Conservation (phyloP, 1,284 basidiomycete species). For the Xerocomus nothofagi region DNA sequence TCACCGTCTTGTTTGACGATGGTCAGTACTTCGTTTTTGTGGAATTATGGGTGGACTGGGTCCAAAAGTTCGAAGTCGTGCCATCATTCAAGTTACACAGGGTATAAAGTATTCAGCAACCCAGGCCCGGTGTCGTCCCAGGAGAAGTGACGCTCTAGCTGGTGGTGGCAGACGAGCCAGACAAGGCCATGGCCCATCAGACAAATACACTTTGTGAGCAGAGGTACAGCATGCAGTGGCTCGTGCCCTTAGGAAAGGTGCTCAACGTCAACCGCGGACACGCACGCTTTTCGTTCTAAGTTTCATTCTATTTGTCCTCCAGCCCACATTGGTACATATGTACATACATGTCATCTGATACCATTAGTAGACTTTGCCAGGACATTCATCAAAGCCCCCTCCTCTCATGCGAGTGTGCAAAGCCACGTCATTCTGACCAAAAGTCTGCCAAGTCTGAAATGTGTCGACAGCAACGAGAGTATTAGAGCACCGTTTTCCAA, state of each 20-base stretch:
- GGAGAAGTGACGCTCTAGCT: conserved; percentile 31
- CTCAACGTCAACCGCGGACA: too few species aligned
- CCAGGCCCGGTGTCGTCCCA: conserved; percentile 32
- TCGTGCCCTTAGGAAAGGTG: too few species aligned
- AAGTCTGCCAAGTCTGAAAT: conserved; percentile 3
- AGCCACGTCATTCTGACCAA: conserved; percentile 6
- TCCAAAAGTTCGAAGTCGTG: conserved; percentile 66
- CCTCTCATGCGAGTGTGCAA: neutral
- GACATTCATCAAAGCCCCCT: too few species aligned
- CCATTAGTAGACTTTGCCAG: too few species aligned
- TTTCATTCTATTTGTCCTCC: too few species aligned
- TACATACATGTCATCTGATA: too few species aligned
- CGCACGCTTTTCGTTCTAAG: too few species aligned
- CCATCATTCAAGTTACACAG: too few species aligned
- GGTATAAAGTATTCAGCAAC: conserved; percentile 40
- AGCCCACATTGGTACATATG: neutral
- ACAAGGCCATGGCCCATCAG: conserved; percentile 26
- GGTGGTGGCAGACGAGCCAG: conserved; percentile 33
- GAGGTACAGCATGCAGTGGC: conserved; percentile 48
- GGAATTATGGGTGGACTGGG: conserved; percentile 59
- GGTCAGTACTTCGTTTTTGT: conserved; percentile 63
- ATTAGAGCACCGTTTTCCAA: neutral
- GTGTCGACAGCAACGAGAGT: neutral
- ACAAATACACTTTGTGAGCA: conserved; percentile 22
- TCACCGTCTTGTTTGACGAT: conserved; percentile 75